Conservation (phyloP, 768 basidiomycete species). For the Phanerochaete carnosa region DNA sequence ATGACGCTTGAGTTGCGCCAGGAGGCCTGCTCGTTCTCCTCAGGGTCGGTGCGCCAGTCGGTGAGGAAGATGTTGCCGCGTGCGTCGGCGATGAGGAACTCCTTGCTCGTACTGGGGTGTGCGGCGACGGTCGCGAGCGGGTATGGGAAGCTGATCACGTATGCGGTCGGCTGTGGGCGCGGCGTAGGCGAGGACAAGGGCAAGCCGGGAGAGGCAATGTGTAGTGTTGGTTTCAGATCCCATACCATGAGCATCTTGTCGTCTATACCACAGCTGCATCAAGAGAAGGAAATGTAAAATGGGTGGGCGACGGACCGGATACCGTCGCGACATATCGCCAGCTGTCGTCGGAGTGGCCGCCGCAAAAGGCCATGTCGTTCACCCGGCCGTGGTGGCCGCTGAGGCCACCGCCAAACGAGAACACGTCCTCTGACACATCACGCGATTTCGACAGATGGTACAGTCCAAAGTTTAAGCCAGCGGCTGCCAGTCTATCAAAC, state of each 20-base stretch:
- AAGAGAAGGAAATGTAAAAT: neutral
- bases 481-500: slow-evolving; percentile 58
- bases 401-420: slow-evolving; percentile 74
- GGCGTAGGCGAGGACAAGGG: slow-evolving; percentile 29
- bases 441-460: slow-evolving; percentile 63
- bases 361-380: slow-evolving; percentile 78
- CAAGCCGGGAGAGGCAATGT: slow-evolving; percentile 38
- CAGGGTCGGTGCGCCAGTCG: slow-evolving; percentile 81
- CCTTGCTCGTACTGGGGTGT: slow-evolving; percentile 72
- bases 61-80: slow-evolving; percentile 72
- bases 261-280: slow-evolving; percentile 37
- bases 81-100: slow-evolving; percentile 74
- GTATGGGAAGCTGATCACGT: slow-evolving; percentile 70
- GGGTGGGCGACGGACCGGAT: slow-evolving; percentile 48
- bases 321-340: slow-evolving; percentile 77
- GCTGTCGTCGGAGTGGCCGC: slow-evolving; percentile 65
- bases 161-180: slow-evolving; percentile 71
- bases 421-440: slow-evolving; percentile 47
- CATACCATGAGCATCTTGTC: slow-evolving; percentile 86
- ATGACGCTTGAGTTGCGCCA: slow-evolving; percentile 63
- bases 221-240: slow-evolving; percentile 66
- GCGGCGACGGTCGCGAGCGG: slow-evolving; percentile 67
- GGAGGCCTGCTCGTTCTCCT: slow-evolving; percentile 42
- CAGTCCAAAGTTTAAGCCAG: slow-evolving; percentile 65
- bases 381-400: slow-evolving; percentile 79